Percentiles rank a stretch among this genome's conserved stretches.
Conservation (phyloP, 441 rosid genomes). For the Adansonia grandidieri region DNA sequence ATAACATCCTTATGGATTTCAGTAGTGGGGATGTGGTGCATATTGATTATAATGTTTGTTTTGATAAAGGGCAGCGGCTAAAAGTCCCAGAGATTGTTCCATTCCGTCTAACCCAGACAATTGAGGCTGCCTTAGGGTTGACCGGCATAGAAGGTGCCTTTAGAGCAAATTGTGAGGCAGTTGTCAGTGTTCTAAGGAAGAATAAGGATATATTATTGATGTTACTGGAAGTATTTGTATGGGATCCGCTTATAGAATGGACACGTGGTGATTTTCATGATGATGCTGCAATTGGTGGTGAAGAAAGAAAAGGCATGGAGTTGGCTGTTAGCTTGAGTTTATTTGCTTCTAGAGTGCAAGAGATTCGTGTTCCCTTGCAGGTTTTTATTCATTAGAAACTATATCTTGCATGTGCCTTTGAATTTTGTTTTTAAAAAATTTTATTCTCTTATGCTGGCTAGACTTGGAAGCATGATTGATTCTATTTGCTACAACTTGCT, state of each 20-base stretch:
- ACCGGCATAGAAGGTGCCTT: constrained; percentile 94
- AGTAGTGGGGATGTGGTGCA: constrained; percentile 95
- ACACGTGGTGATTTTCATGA: constrained; percentile 97
- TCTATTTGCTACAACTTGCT: constrained; percentile 16
- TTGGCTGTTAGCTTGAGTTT: constrained; percentile 98
- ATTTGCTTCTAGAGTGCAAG: constrained; percentile 98
- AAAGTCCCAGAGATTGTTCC: constrained; percentile 98
- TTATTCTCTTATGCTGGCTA: neutral
- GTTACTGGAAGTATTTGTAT: constrained; percentile 93
- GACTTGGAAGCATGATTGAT: constrained; percentile 24
- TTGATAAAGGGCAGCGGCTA: constrained; percentile 94
- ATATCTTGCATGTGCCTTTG: constrained; percentile 1
- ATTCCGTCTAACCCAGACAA: constrained; percentile 92
- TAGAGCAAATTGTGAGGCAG: constrained; percentile 92
- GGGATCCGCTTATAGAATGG: constrained; percentile 99
- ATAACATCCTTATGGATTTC: constrained; percentile 96
- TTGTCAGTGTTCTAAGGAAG: constrained; percentile 76
- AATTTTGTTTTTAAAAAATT: neutral
- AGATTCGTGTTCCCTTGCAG: constrained; percentile 97
- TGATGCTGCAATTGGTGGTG: constrained; percentile 98
- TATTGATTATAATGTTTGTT: constrained; percentile 97
- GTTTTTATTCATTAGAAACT: constrained; percentile 38
- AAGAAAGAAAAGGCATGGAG: constrained; percentile 99
- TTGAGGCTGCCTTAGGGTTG: constrained; percentile 92
- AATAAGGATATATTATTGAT: constrained; percentile 87